phyloP scores from a whole-genome alignment of 1,284 basidiomycete genomes.

The Leccinum subrobustum region DNA sequence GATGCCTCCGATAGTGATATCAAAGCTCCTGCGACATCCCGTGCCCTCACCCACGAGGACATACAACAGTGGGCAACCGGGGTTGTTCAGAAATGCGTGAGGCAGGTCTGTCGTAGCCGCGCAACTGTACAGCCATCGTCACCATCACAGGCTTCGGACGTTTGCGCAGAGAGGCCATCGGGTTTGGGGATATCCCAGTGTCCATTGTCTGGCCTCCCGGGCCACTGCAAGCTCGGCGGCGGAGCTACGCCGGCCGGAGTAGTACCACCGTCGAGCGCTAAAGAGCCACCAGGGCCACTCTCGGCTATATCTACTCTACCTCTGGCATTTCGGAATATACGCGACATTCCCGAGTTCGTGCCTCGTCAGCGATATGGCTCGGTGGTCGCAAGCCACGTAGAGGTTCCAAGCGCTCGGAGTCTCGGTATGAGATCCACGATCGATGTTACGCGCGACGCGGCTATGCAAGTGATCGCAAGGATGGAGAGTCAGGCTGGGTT shows the following conservation, averaged over 20 bases:
- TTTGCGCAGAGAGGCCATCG: conserved; percentile 31
- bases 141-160: conserved; percentile 29
- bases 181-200: conserved; percentile 36
- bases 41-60: conserved; percentile 24
- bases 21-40: conserved; percentile 5
- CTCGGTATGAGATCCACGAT: neutral
- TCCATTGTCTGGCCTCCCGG: conserved; percentile 39
- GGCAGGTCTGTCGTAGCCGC: conserved; percentile 19
- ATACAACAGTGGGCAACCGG: conserved; percentile 28
- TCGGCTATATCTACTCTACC: neutral
- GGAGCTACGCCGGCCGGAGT: neutral
- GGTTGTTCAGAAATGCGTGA: conserved; percentile 27
- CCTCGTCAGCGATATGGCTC: conserved; percentile 20
- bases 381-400: neutral
- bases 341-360: conserved; percentile 30
- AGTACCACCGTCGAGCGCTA: neutral
- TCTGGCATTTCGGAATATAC: conserved; percentile 9
- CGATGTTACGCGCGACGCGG: conserved; percentile 17
- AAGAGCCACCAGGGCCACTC: neutral
- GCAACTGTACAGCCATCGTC: conserved; percentile 15
- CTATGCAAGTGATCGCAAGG: conserved; percentile 23
- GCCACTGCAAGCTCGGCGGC: conserved; percentile 16
- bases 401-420: neutral
- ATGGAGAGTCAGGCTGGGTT: conserved; percentile 24
- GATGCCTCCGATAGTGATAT: conserved; percentile 11